Evolutionary conservation across 495 filamentous ascomycete genomes (phyloP), one percentile per base, ranked within the genome.

Genomic region (Pyrenula massariospora): DNA sequence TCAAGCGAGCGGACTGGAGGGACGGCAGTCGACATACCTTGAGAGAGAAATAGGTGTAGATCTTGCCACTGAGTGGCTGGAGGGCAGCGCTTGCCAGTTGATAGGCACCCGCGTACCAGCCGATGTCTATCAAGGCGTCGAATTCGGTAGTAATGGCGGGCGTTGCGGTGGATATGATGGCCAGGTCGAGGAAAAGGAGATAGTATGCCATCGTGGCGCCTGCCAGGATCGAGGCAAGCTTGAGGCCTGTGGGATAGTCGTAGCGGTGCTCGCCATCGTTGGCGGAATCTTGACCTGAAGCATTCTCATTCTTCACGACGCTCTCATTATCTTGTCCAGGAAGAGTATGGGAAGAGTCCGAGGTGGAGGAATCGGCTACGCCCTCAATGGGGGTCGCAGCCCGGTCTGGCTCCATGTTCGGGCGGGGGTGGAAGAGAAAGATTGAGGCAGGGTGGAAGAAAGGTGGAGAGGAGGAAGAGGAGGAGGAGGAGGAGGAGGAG

Each of bases 121-220:
- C 84, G 2, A 87, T 78, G 58, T 87, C 84, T 19, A 70, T 67
- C 0, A 87, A 64, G 11, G 79, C 74, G 21, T 85, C 70, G 68
- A 89, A 89, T 50, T 83, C 66, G 60, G 84, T 77, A 0, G 84
- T 83, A 59, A 88, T 88, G 50, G n/a, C n/a, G n/a, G n/a, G n/a
- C n/a, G n/a, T n/a, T n/a, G n/a, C n/a, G n/a, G n/a, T n/a, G n/a
- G n/a, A 75, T 54, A 72, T 11, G 85, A 84, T 54, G 86, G 85
- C 22, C 85, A 85, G 0, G 84, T 87, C 2, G 83, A 80, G 63
- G 50, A 68, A 60, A 47, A 67, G 24, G 54, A 62, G 66, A 36
- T 53, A 74, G 70, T 63, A 78, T 59, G 1, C 75, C 75, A 65
- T 77, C 72, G 57, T 74, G 70, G 57, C 78, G 78, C 25, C 77